Evolutionary conservation across 176 grass and related monocot species (phyloP).

Genomic region (Aegilops bicornis): DNA sequence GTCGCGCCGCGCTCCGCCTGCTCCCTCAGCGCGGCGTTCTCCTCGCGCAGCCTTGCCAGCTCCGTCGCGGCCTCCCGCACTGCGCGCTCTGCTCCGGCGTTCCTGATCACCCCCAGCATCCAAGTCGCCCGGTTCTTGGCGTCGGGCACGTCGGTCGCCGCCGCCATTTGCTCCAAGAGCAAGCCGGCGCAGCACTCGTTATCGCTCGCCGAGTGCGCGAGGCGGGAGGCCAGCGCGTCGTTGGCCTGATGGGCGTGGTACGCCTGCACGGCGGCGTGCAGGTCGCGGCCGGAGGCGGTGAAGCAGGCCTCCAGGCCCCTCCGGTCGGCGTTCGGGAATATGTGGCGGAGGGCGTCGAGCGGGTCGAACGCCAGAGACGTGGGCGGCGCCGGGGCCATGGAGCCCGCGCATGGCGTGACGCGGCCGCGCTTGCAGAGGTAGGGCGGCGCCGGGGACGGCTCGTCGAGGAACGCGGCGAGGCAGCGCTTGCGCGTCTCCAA

Average conservation of each 20-base stretch:
- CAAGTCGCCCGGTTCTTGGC: conserved; percentile 6
- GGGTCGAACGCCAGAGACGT: neutral
- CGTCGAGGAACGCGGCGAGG: neutral
- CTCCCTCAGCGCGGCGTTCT: neutral
- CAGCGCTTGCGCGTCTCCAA: neutral
- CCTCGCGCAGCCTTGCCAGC: neutral
- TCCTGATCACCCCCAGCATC: conserved; percentile 2
- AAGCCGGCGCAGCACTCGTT: neutral
- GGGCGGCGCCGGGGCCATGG: neutral
- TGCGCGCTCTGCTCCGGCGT: neutral
- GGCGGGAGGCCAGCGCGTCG: neutral
- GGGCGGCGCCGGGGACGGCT: neutral
- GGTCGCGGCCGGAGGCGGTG: neutral
- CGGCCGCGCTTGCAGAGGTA: conserved; percentile 24
- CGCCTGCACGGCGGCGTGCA: conserved; percentile 5
- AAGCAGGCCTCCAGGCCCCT: conserved; percentile 1
- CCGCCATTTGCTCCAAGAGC: conserved; percentile 25
- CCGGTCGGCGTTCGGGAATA: conserved; percentile 2
- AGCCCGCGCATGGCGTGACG: neutral
- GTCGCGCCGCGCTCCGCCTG: neutral
- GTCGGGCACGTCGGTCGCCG: neutral
- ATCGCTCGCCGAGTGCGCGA: neutral
- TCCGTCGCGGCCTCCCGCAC: neutral
- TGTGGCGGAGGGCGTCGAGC: neutral
- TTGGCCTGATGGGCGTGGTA: neutral